Percentiles rank a stretch among this genome's conserved stretches.
phyloP scores from a whole-genome alignment of 148 eudicot species.

The Agrostemma githago region DNA sequence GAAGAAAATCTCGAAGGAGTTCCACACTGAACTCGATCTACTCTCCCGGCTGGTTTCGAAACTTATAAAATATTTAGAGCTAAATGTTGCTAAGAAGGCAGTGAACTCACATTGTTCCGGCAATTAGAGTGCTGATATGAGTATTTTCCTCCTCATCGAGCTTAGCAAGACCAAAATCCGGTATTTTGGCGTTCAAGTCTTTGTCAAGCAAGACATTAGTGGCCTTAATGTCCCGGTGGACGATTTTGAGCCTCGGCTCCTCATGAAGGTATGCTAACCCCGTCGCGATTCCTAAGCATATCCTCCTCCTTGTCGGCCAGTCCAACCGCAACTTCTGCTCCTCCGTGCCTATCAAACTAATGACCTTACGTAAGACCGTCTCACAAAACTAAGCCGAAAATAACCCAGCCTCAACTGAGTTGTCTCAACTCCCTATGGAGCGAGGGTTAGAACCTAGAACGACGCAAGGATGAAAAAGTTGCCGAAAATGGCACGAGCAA shows the following conservation, averaged over 20 bases:
- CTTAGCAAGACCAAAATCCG: constrained; percentile 85
- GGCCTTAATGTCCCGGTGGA: constrained; percentile 81
- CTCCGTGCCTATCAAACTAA: constrained; percentile 23
- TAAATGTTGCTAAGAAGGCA: too few species aligned
- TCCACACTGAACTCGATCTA: too few species aligned
- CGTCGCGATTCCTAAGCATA: constrained; percentile 46
- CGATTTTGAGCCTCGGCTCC: constrained; percentile 52
- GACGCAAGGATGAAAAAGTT: constrained; percentile 11
- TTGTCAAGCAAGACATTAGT: constrained; percentile 70
- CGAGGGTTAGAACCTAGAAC: too few species aligned
- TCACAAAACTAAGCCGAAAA: too few species aligned
- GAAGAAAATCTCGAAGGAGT: too few species aligned
- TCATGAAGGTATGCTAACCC: constrained; percentile 57
- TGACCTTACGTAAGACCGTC: too few species aligned
- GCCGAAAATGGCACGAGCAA: constrained; percentile 74
- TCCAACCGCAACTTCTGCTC: constrained; percentile 31
- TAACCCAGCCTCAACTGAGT: too few species aligned
- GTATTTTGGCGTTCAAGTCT: constrained; percentile 65
- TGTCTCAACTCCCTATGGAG: not conserved
- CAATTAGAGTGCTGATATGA: constrained; percentile 66
- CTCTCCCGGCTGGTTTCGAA: too few species aligned
- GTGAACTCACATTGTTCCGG: constrained; percentile 66
- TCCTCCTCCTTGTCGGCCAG: constrained; percentile 45
- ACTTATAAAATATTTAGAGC: too few species aligned
- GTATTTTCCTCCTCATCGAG: constrained; percentile 75